phyloP scores from a whole-genome alignment of 805 yeast species.

The Kuraishia hungarica region DNA sequence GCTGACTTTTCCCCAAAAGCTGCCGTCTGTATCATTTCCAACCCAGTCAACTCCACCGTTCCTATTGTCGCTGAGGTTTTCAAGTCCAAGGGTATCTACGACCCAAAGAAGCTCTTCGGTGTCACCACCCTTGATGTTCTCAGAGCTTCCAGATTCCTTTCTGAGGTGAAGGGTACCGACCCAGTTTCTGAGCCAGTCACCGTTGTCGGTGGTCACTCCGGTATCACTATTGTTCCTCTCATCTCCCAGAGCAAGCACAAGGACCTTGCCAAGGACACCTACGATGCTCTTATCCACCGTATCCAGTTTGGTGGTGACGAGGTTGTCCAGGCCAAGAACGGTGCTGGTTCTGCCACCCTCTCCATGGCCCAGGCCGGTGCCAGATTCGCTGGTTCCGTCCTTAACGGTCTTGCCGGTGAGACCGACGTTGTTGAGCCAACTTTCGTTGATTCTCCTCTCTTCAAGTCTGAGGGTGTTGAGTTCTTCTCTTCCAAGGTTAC shows the following conservation, averaged over 20 bases:
- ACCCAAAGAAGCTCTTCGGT: slow-evolving; percentile 90
- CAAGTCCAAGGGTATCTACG: slow-evolving; percentile 77
- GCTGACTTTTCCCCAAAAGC: slow-evolving; percentile 84
- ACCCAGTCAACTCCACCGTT: slow-evolving; percentile 96
- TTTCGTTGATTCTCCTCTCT: slow-evolving; percentile 67
- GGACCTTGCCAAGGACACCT: slow-evolving; percentile 52
- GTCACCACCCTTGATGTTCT: slow-evolving; percentile 91
- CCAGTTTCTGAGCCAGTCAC: slow-evolving; percentile 72
- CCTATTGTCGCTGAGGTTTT: slow-evolving; percentile 93
- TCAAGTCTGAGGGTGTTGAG: slow-evolving; percentile 83
- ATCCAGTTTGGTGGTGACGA: slow-evolving; percentile 93
- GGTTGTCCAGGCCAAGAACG: slow-evolving; percentile 78
- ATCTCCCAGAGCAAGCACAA: slow-evolving; percentile 76
- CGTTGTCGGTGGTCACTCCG: slow-evolving; percentile 97
- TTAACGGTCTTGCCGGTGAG: slow-evolving; percentile 45
- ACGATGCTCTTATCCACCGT: slow-evolving; percentile 68
- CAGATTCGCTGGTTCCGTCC: slow-evolving; percentile 59
- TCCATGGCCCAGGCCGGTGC: slow-evolving; percentile 87
- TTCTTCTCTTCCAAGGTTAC: slow-evolving; percentile 95
- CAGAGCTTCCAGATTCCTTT: slow-evolving; percentile 80
- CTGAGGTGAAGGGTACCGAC: slow-evolving; percentile 59
- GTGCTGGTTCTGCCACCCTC: slow-evolving; percentile 78
- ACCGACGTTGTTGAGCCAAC: slow-evolving; percentile 41
- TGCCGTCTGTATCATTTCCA: slow-evolving; percentile 72
- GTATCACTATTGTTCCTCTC: slow-evolving; percentile 91